Evolutionary conservation across 2,329 filamentous ascomycete genomes (phyloP).

Genomic region (Onygena corvina): DNA sequence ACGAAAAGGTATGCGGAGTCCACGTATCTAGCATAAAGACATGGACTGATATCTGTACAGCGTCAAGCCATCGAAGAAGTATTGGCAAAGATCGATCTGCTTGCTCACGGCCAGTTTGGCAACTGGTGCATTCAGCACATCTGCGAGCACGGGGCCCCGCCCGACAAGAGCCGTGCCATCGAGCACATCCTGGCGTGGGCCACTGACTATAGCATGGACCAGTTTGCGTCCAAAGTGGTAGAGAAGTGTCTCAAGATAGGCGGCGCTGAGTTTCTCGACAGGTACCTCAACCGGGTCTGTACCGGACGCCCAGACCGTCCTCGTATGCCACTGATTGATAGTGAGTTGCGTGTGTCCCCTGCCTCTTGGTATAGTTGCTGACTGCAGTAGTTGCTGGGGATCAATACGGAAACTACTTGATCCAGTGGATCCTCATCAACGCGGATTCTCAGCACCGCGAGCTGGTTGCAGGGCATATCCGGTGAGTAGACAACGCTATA

Average conservation of each 20-base stretch:
- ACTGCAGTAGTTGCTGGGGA: slow-evolving; percentile 64
- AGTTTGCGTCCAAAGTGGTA: slow-evolving; percentile 97
- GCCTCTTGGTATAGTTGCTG: not conserved
- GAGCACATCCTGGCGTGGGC: slow-evolving; percentile 91
- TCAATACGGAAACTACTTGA: slow-evolving; percentile 96
- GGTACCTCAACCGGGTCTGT: slow-evolving; percentile 87
- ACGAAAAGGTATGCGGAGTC: slow-evolving; percentile 71
- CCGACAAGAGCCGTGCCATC: slow-evolving; percentile 82
- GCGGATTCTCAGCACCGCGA: slow-evolving; percentile 80
- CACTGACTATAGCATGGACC: slow-evolving; percentile 95
- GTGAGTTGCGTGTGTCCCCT: slow-evolving; percentile 32
- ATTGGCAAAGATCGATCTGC: slow-evolving; percentile 84
- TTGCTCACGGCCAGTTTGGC: slow-evolving; percentile 93
- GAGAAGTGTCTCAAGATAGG: slow-evolving; percentile 99
- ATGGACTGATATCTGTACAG: slow-evolving; percentile 37
- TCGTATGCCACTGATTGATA: slow-evolving; percentile 93
- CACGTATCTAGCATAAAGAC: slow-evolving; percentile 17
- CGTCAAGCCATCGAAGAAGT: slow-evolving; percentile 96
- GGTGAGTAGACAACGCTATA: slow-evolving; percentile 31
- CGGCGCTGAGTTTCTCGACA: slow-evolving; percentile 74
- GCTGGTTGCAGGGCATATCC: slow-evolving; percentile 82
- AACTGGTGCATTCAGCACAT: slow-evolving; percentile 99
- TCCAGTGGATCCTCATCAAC: slow-evolving; percentile 93
- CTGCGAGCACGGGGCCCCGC: slow-evolving; percentile 85
- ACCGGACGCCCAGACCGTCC: slow-evolving; percentile 82